Evolutionary conservation across 129 eudicot genomes (phyloP).

Genomic region (Deinandra increscens): DNA sequence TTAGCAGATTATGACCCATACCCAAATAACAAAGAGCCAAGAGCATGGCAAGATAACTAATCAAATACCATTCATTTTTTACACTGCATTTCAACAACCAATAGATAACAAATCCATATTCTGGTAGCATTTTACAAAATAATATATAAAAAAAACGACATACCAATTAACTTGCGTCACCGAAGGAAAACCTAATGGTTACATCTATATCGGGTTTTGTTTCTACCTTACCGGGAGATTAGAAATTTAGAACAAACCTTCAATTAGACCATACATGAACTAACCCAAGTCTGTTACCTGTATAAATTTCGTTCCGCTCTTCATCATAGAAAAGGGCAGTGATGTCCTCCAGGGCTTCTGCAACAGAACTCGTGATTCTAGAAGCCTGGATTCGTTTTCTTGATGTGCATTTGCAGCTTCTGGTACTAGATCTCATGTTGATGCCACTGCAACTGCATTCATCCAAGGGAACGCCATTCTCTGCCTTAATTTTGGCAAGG

Average conservation of each 20-base stretch:
- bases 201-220: not conserved
- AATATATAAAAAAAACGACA: not conserved
- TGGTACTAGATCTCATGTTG: conserved; percentile 35
- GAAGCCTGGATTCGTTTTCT: conserved; percentile 50
- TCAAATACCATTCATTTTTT: not conserved
- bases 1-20: too few relatives aligned
- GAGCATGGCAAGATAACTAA: not conserved
- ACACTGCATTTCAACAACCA: not conserved
- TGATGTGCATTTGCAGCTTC: conserved; percentile 42
- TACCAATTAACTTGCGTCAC: not conserved
- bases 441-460: conserved; percentile 50
- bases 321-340: conserved; percentile 91
- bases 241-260: conserved; percentile 14
- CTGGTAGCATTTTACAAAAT: conserved; percentile 3
- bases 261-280: conserved; percentile 93
- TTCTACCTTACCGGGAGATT: conserved; percentile 6
- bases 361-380: conserved; percentile 56
- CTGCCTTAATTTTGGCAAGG: conserved; percentile 75
- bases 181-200: not conserved
- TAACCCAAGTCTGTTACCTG: conserved; percentile 80
- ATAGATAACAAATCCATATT: conserved; percentile 7
- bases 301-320: conserved; percentile 94
- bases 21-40: not conserved
- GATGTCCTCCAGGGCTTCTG: conserved; percentile 89
- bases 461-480: conserved; percentile 40